These are phyloP conservation scores for Cordyceps fumosorosea DNA, from an alignment of 2,329 filamentous ascomycete genomes.

Conservation along the genomic window DNA sequence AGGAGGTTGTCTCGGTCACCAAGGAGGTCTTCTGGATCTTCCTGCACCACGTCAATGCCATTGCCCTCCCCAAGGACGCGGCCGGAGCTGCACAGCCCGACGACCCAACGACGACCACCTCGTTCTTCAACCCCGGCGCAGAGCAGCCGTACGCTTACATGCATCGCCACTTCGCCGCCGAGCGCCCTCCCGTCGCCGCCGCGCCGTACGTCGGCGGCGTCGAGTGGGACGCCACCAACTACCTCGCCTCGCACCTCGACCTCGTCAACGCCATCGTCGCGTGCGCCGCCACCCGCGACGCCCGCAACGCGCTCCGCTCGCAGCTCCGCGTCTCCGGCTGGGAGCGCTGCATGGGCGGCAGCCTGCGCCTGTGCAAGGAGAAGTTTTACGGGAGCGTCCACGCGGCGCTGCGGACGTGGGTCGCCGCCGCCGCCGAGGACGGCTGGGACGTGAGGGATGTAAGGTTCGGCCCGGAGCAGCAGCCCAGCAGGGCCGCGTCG, in stretches of 20 bases:
- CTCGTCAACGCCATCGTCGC: constrained; percentile 87
- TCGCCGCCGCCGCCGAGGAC: constrained; percentile 78
- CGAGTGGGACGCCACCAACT: constrained; percentile 98
- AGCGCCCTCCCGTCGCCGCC: constrained; percentile 83
- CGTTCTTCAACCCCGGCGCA: constrained; percentile 31
- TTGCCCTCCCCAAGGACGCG: constrained; percentile 51
- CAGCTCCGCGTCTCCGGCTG: constrained; percentile 79
- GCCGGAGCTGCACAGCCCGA: background rate
- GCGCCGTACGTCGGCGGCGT: constrained; percentile 95
- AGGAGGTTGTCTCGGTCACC: constrained; percentile 84
- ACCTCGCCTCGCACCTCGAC: constrained; percentile 86
- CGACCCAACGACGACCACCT: constrained; percentile 18
- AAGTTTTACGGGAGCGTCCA: constrained; percentile 95
- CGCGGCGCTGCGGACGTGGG: constrained; percentile 82
- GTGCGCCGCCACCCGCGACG: constrained; percentile 60
- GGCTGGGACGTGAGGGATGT: constrained; percentile 81
- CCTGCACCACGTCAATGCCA: constrained; percentile 84
- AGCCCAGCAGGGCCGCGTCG: constrained; percentile 21
- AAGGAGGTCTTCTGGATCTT: constrained; percentile 99
- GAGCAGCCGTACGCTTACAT: constrained; percentile 49
- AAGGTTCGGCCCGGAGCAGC: constrained; percentile 56
- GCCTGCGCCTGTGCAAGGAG: constrained; percentile 86
- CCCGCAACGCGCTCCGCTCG: constrained; percentile 71
- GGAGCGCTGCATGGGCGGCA: constrained; percentile 82
- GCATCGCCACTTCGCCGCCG: constrained; percentile 70